Evolutionary conservation across 2,329 filamentous ascomycete species (phyloP), one percentile per base, ranked within the genome.

Genomic region (Catunica adiposa): DNA sequence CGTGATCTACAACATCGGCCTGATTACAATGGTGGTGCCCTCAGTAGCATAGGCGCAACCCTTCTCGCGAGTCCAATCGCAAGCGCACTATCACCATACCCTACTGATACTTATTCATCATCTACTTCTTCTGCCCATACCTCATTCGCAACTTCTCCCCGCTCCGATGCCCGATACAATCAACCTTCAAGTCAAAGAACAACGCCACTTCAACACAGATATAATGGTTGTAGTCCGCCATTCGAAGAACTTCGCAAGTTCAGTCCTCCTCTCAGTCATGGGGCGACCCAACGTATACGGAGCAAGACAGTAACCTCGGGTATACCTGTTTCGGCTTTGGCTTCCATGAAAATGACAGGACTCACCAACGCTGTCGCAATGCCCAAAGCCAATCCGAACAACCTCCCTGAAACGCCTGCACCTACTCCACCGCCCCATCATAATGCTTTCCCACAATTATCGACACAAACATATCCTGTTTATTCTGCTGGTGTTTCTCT

Each of bases 351-450:
- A 50, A 58, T 25, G 17, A 48, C 20, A 34, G 26, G 40, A 44
- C 34, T 23, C n/a, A 8, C 20, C 8, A n/a, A n/a, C 15, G 40
- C 40, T 44, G 40, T 44, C 20, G 40, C 20, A n/a, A 44, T 44
- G 40, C 34, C 44, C 34, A 44, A 54, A 51, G 46, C 31, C 46
- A 54, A 20, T 34, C 51, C n/a, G 29, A 55, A 15, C 29, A 51
- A 29, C 53, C 53, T 11, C 1, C 56, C 56, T 17, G 53, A 53
- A 17, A 58, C 56, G 3, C 56, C 56, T 25, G 56, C 56, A 14
- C 53, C 56, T 23, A 58, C 56, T 9, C 56, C 56, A 14, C 56
- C 53, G 11, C 56, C 56, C 15, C 15, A 22, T 4, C 8, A 44
- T 17, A 44, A 44, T n/a, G 20, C 8, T 17, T 4, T 22, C n/a